Evolutionary conservation across 345 rosid species (phyloP), one percentile per base, ranked within the genome.

Genomic region (Salix purpurea): DNA sequence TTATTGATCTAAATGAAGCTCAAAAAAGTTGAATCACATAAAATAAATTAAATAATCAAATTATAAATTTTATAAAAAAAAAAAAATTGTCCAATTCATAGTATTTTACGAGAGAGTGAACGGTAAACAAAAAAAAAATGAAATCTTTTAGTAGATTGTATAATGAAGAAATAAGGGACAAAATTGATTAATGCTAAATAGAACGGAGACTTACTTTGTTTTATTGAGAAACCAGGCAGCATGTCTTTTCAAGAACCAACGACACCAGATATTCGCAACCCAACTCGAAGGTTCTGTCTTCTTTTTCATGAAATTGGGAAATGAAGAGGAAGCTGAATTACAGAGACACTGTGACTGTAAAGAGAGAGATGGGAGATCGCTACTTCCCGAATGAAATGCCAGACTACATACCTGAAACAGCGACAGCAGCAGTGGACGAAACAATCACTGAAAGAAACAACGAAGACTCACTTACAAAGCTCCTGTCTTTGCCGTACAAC

Each of bases 401-500:
- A 18, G 69, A 44, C 71, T 67, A 76, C 48, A 11, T 54, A 30
- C 73, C 56, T 8, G 70, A 40, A 66, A 16, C 69, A 8, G 7
- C 66, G 18, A 44, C 68, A 48, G 0, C 71, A 10, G 6, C 67
- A 26, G 23, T n/a, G 7, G 30, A 62, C 0, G 72, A 62, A 40
- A 6, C 77, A 6, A 42, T 12, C 32, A 7, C 54, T 26, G 52
- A 69, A 14, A 15, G 12, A 60, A 70, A 42, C 30, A 34, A 28
- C 60, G 4, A 32, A 30, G 78, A 73, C 68, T 65, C 79, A 0
- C 72, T 74, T 37, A 37, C 83, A 16, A 72, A 52, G 48, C 86
- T 88, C 77, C 79, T 89, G 7, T 74, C 72, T 73, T 81, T 88
- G 67, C 91, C 92, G 32, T 75, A 78, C 83, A 48, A 46, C 40